Percentiles rank a stretch among this genome's conserved stretches.
Conservation (phyloP, 345 rosid genomes). For the Eucalyptus erythrocorys region DNA sequence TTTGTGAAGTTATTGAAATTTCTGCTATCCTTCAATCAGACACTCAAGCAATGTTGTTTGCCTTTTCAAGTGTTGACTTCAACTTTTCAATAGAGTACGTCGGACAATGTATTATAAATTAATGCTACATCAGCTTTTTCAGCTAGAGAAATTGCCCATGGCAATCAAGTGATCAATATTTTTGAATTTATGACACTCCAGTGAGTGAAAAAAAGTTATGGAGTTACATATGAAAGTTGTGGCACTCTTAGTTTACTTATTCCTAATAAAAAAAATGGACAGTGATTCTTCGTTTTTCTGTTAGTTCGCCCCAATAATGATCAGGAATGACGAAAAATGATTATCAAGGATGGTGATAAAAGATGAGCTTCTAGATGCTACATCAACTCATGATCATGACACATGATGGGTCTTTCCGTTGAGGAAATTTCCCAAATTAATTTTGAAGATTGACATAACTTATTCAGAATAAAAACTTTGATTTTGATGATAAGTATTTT, state of each 20-base stretch:
- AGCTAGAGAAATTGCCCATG: fast-evolving
- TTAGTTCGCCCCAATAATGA: neutral
- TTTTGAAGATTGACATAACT: too few species aligned
- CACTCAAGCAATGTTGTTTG: neutral
- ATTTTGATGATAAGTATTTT: too few species aligned
- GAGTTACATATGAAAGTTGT: fast-evolving
- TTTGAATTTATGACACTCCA: too few species aligned
- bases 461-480: too few species aligned
- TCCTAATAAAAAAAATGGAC: neutral
- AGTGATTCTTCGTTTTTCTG: neutral
- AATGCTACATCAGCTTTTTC: neutral
- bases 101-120: neutral
- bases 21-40: neutral
- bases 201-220: fast-evolving
- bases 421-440: neutral
- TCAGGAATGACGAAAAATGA: neutral
- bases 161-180: too few species aligned
- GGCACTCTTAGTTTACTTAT: too few species aligned
- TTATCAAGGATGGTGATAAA: neutral
- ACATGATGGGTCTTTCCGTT: neutral
- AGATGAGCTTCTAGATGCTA: neutral
- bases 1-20: neutral
- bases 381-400: neutral
- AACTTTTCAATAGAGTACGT: neutral
- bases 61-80: neutral